Base-by-base conservation (phyloP, 768 basidiomycete genomes). In the Coprinopsis cinerea region DNA sequence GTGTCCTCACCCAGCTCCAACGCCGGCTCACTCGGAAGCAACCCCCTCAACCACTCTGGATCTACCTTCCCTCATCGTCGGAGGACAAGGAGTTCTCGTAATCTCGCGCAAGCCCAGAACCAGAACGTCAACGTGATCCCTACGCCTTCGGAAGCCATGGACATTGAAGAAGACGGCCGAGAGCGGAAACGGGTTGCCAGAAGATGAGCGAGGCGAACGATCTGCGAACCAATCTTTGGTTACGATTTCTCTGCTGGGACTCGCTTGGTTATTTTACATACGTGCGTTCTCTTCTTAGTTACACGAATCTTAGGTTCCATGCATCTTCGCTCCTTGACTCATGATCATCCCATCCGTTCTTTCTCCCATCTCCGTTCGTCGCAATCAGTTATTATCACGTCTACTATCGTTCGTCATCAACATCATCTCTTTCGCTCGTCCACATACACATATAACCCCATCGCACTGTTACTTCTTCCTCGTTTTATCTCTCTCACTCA, bases 151-250 rank as follows among this genome's bases (percentile, higher is more conserved):
- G 77, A 79, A 43, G 77, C 75, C 53, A 88, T 88, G 79, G 85
- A 89, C 35, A 71, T 88, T 15, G 88, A 90, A 57, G 88, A 89
- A 46, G 85, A 86, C 13, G 74, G 74, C 1, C 74, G 86, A 48
- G 87, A 89, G 59, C 71, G 88, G 59, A 90, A 90, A 60, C 76
- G 88, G 41, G 75, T 85, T 27, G 74, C 85, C 9, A 72, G 87
- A 58, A 72, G 87, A 54, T 88, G 41, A 25, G 20, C 9, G 22
- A 23, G 23, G 41, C 9, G n/a, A 34, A 9, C 9, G 30, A n/a
- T 34, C 30, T 34, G 9, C 30, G 9, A 34, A 9, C 9, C n/a
- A 9, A 9, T 34, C 9, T n/a, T n/a, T 34, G 24, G 6, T 10
- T 22, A 22, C 23, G 24, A 24, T 24, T 26, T 43, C 24, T 43